Percentiles rank a stretch among this genome's conserved stretches.
These are phyloP conservation scores for Arctium minus DNA, from an alignment of 129 eudicot genomes.

Conservation along the genomic window DNA sequence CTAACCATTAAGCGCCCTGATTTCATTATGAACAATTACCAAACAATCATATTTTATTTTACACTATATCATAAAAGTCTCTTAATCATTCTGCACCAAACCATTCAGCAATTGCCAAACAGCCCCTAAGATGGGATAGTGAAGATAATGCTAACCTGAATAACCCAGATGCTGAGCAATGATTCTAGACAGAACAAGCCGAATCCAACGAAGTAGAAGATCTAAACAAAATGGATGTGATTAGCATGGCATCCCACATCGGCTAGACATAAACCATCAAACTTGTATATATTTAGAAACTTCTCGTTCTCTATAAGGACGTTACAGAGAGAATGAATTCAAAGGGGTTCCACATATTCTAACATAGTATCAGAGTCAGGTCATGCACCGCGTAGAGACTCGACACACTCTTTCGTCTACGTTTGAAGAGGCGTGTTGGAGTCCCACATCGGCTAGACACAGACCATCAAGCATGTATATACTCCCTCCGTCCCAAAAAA, in stretches of 20 bases:
- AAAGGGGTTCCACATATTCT: background rate
- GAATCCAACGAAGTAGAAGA: constrained; percentile 93
- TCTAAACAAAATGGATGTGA: constrained; percentile 32
- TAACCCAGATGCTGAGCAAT: constrained; percentile 81
- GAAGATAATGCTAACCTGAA: constrained; percentile 54
- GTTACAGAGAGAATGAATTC: background rate
- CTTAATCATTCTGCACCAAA: too few relatives aligned
- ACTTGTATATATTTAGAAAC: background rate
- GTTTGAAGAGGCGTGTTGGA: too few relatives aligned
- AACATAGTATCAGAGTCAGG: background rate
- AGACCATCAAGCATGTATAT: too few relatives aligned
- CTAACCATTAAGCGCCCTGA: too few relatives aligned
- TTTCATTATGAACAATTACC: too few relatives aligned
- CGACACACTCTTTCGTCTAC: background rate
- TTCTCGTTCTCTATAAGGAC: background rate
- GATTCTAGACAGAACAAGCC: constrained; percentile 86
- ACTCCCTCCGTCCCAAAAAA: too few relatives aligned
- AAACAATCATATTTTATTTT: too few relatives aligned
- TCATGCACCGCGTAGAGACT: background rate
- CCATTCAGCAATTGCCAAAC: too few relatives aligned
- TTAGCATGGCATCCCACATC: background rate
- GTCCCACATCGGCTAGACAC: too few relatives aligned
- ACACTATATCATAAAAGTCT: too few relatives aligned
- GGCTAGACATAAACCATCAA: background rate
- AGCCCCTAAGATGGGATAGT: background rate